phyloP scores from a whole-genome alignment of 2,329 filamentous ascomycete genomes.

The Xylaria sp. region DNA sequence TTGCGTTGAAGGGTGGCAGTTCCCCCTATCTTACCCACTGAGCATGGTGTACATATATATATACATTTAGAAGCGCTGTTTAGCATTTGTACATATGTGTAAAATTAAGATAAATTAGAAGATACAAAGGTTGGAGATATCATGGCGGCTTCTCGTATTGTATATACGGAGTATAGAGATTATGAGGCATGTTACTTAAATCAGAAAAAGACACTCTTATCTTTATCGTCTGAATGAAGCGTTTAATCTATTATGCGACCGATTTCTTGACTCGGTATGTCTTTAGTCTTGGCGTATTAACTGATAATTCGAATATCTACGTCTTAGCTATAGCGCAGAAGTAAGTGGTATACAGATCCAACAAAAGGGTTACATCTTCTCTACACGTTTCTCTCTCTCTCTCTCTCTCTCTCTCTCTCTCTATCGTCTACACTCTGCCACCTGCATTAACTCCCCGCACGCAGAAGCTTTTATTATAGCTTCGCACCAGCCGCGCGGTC shows the following conservation, averaged over 20 bases:
- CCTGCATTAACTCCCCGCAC: neutral
- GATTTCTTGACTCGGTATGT: neutral
- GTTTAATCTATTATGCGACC: neutral
- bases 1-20: neutral
- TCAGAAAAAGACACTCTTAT: neutral
- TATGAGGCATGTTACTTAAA: neutral
- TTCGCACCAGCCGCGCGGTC: slow-evolving; percentile 46
- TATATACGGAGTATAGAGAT: neutral
- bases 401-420: too few species aligned
- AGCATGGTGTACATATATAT: slow-evolving; percentile 12
- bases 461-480: slow-evolving; percentile 36
- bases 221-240: too few species aligned
- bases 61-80: slow-evolving; percentile 12
- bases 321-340: neutral
- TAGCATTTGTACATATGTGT: slow-evolving; percentile 12
- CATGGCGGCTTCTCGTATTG: neutral
- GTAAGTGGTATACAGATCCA: slow-evolving; percentile 14
- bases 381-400: slow-evolving; percentile 17
- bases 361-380: neutral
- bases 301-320: neutral
- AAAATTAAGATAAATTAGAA: neutral
- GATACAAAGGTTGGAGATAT: neutral
- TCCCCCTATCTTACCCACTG: neutral
- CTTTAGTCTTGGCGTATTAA: neutral
- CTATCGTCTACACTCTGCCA: neutral